Base-by-base conservation (phyloP, 208 protist genomes). In the Leishmania lainsoni region DNA sequence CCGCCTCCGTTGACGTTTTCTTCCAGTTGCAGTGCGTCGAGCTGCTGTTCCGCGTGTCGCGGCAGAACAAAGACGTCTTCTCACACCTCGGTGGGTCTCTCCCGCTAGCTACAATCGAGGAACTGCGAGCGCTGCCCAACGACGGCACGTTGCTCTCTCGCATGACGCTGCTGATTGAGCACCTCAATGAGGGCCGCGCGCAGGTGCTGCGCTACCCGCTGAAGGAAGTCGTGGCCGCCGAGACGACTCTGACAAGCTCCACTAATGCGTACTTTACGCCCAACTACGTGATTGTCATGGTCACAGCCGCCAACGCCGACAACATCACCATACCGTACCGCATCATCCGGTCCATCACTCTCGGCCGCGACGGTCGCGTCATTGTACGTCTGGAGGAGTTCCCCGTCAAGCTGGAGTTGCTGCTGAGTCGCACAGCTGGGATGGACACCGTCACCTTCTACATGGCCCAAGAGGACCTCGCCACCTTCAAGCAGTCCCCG, bases 1-100 rank as follows among this genome's bases (percentile, higher is more conserved):
- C 86, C 17, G 78, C 83, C 42, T 93, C 87, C 45, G 91, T 95
- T 6, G 95, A 98, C 80, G 87, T 97, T n/a, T 98, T 98, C 78
- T 97, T 97, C 68, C 95, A 97, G 79, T 81, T 98, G 39, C 95
- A 98, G 87, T 98, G 95, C 71, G 87, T 96, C n/a, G 93, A 98
- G 85, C 83, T 98, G 68, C 87, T 98, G 5, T 98, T 95, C 79
- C 93, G 95, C 29, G 85, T 98, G 26, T 93, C 95, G 3, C 86
- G 93, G 45, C 89, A 94, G 78, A 93, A 91, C 76, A 93, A 89
- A 54, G 80, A 86, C 12, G 71, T 97, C 22, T 82, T 97, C 29
- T 45, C 66, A 1, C 69, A 93, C 52, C 77, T 96, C 6, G 76
- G 76, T 10, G 87, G 81, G 49, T 78, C 84, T 45, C 74, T 94